Evolutionary conservation across 345 rosid species (phyloP).

Genomic region (Populus deltoides): DNA sequence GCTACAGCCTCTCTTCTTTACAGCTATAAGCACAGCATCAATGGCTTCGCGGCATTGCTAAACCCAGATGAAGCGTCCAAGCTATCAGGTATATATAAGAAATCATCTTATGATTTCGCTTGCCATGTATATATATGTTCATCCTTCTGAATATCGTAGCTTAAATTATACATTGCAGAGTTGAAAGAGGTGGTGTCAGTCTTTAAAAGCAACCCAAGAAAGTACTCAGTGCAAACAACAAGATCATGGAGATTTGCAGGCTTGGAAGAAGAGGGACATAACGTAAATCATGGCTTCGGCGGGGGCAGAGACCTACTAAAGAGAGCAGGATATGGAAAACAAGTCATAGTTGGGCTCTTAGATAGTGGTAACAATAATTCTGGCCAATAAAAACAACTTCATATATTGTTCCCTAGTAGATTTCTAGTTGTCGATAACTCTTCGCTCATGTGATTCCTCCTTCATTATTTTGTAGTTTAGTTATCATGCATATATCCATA

Average conservation of each 20-base stretch:
- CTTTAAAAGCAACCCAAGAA: slow-evolving; percentile 39
- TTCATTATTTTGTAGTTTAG: slow-evolving; percentile 16
- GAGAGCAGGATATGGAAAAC: slow-evolving; percentile 61
- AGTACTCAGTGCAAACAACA: slow-evolving; percentile 68
- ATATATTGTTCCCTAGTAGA: background rate
- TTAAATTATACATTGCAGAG: slow-evolving; percentile 37
- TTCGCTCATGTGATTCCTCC: slow-evolving; percentile 25
- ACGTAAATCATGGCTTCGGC: background rate
- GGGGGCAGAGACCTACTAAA: slow-evolving; percentile 30
- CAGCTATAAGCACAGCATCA: slow-evolving; percentile 87
- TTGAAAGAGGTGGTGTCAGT: slow-evolving; percentile 62
- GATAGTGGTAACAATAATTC: slow-evolving; percentile 56
- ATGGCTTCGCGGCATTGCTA: slow-evolving; percentile 74
- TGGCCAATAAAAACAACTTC: background rate
- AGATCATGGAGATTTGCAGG: slow-evolving; percentile 91
- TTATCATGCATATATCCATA: background rate
- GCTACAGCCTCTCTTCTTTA: slow-evolving; percentile 67
- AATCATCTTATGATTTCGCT: background rate
- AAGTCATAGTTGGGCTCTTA: slow-evolving; percentile 63
- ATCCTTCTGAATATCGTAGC: background rate
- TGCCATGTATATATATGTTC: background rate
- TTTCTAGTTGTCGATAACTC: background rate
- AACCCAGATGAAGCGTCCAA: slow-evolving; percentile 63
- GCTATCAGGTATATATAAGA: slow-evolving; percentile 41
- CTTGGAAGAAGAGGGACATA: slow-evolving; percentile 29